phyloP scores from a whole-genome alignment of 2,329 filamentous ascomycete genomes.

The Lecanicillium sp. region DNA sequence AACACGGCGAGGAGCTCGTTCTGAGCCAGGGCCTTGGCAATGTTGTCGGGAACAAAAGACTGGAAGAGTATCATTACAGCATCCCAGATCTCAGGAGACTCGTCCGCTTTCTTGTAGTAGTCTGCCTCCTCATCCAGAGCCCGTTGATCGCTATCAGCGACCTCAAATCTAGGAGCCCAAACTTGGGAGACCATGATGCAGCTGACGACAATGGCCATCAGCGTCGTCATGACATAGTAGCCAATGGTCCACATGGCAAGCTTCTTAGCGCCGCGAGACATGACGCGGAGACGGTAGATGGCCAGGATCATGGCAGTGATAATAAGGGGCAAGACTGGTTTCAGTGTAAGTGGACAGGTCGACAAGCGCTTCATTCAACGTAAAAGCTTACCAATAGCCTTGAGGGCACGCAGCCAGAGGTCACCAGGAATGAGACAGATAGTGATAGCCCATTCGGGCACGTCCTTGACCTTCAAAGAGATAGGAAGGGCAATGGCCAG shows the following conservation, averaged over 20 bases:
- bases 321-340: constrained; percentile 41
- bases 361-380: background rate
- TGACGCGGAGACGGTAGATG: constrained; percentile 37
- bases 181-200: constrained; percentile 38
- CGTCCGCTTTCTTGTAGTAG: constrained; percentile 23
- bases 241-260: constrained; percentile 41
- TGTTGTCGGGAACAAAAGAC: constrained; percentile 40
- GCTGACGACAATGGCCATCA: constrained; percentile 39
- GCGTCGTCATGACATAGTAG: constrained; percentile 42
- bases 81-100: constrained; percentile 31
- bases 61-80: constrained; percentile 40
- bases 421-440: constrained; percentile 40
- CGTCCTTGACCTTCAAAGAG: constrained; percentile 29
- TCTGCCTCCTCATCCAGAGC: constrained; percentile 16
- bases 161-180: constrained; percentile 37
- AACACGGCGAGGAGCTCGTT: constrained; percentile 39
- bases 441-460: constrained; percentile 32
- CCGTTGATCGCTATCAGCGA: constrained; percentile 21
- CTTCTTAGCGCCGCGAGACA: constrained; percentile 32
- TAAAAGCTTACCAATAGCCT: constrained; percentile 33
- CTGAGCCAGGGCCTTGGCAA: constrained; percentile 37
- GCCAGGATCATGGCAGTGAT: constrained; percentile 44
- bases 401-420: constrained; percentile 41
- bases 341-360: background rate
- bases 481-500: constrained; percentile 41